phyloP scores from a whole-genome alignment of 1,139 yeast genomes.

The Pichia cactophila region DNA sequence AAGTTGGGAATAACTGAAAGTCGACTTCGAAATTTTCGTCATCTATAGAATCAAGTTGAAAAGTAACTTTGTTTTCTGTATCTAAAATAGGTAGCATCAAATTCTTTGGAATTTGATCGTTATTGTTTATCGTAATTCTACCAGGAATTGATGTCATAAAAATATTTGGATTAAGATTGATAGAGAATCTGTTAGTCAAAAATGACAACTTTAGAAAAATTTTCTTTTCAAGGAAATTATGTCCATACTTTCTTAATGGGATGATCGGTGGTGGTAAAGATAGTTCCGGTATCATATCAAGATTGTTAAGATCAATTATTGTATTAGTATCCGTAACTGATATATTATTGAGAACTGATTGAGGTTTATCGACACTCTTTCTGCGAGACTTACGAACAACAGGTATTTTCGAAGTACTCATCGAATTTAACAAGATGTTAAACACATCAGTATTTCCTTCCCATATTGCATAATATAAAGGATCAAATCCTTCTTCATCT shows the following conservation, averaged over 20 bases:
- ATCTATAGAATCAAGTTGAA: conserved; percentile 77
- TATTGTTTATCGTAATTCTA: conserved; percentile 64
- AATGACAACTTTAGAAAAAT: conserved; percentile 72
- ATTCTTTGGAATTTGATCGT: conserved; percentile 81
- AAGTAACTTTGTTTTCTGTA: conserved; percentile 64
- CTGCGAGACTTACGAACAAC: conserved; percentile 1
- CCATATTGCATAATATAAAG: conserved; percentile 85
- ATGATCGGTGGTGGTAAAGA: conserved; percentile 93
- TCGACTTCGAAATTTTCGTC: conserved; percentile 59
- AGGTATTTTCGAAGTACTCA: conserved; percentile 16
- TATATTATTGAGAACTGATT: neutral
- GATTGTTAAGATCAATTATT: conserved; percentile 26
- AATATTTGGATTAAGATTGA: conserved; percentile 43
- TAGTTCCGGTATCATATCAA: conserved; percentile 80
- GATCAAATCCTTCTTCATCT: conserved; percentile 82
- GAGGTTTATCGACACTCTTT: neutral
- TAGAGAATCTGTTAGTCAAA: conserved; percentile 52
- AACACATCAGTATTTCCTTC: conserved; percentile 83
- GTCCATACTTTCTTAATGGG: conserved; percentile 90
- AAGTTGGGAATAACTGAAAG: conserved; percentile 88
- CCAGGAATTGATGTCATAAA: conserved; percentile 43
- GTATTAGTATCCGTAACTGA: conserved; percentile 7
- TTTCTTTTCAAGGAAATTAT: conserved; percentile 84
- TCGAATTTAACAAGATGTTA: conserved; percentile 47
- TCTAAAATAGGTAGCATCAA: conserved; percentile 73